These are phyloP conservation scores for Penicillium canescens DNA, from an alignment of 495 filamentous ascomycete genomes.

Conservation along the genomic window DNA sequence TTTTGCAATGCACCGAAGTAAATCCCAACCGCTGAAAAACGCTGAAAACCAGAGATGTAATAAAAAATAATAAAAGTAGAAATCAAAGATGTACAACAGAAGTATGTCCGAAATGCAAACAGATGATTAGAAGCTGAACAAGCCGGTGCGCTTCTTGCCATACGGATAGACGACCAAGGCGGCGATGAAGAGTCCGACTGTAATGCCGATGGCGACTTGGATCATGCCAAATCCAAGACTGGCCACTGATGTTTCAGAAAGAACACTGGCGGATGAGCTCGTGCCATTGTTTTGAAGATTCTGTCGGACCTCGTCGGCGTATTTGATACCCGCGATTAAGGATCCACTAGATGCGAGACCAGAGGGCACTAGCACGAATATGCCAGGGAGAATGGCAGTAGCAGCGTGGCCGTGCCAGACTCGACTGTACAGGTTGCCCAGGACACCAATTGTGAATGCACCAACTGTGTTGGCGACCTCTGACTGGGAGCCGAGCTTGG, in stretches of 20 bases:
- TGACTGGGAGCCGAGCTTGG: constrained; percentile 68
- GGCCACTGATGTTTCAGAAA: constrained; percentile 56
- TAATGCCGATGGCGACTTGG: constrained; percentile 90
- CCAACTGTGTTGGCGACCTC: constrained; percentile 85
- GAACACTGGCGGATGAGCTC: constrained; percentile 37
- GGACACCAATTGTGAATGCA: constrained; percentile 80
- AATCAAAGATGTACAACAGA: constrained; percentile 2
- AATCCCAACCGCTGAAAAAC: constrained; percentile 5
- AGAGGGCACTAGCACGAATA: constrained; percentile 92
- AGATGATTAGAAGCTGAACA: constrained; percentile 74
- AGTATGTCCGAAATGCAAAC: constrained; percentile 4
- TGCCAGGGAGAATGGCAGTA: constrained; percentile 85
- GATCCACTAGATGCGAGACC: constrained; percentile 82
- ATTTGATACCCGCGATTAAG: constrained; percentile 73
- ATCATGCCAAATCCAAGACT: constrained; percentile 86
- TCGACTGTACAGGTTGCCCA: constrained; percentile 85
- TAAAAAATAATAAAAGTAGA: neutral
- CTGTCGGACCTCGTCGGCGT: constrained; percentile 68
- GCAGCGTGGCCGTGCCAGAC: constrained; percentile 82
- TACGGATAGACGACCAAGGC: constrained; percentile 85
- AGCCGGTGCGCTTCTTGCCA: constrained; percentile 81
- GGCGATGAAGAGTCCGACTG: constrained; percentile 83
- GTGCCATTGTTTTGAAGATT: constrained; percentile 44
- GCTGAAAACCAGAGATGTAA: neutral
- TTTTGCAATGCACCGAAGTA: constrained; percentile 1